phyloP scores from a whole-genome alignment of 257 asterid genomes.

The Petunia axillaris region DNA sequence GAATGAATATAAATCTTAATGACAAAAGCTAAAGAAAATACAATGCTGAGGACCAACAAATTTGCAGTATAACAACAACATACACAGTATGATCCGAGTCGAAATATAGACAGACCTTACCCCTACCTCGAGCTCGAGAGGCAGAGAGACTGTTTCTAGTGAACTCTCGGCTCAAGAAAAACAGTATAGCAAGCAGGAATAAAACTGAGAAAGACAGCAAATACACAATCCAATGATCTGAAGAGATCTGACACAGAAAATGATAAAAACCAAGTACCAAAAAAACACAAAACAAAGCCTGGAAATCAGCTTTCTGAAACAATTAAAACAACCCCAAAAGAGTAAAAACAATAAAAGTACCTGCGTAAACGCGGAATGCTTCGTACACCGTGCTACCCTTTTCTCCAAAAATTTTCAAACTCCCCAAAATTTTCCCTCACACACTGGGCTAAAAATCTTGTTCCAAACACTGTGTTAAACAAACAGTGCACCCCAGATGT shows the following conservation, averaged over 20 bases:
- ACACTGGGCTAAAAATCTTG: not conserved
- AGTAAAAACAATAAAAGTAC: not conserved
- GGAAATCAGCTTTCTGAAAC: not conserved
- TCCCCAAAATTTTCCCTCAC: constrained; percentile 9
- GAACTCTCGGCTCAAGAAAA: not conserved
- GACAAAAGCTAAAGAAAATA: not conserved
- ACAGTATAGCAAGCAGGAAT: not conserved
- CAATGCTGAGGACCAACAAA: constrained; percentile 3
- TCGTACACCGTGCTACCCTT: too few species aligned
- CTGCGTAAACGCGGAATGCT: not conserved
- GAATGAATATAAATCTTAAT: not conserved
- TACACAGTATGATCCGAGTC: too few species aligned
- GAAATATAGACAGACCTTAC: too few species aligned
- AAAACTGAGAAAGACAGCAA: constrained; percentile 16
- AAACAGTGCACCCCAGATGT: not conserved
- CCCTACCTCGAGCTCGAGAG: too few species aligned
- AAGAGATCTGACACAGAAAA: not conserved
- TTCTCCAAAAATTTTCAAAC: not conserved
- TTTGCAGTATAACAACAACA: not conserved
- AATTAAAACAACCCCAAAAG: not conserved
- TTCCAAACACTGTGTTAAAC: not conserved
- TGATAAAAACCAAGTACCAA: constrained; percentile 11
- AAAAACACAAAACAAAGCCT: not conserved
- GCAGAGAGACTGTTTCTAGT: too few species aligned
- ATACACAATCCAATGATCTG: constrained; percentile 19